Evolutionary conservation across 148 eudicot genomes (phyloP), one percentile per base, ranked within the genome.

Genomic region (Diospyros kaki): DNA sequence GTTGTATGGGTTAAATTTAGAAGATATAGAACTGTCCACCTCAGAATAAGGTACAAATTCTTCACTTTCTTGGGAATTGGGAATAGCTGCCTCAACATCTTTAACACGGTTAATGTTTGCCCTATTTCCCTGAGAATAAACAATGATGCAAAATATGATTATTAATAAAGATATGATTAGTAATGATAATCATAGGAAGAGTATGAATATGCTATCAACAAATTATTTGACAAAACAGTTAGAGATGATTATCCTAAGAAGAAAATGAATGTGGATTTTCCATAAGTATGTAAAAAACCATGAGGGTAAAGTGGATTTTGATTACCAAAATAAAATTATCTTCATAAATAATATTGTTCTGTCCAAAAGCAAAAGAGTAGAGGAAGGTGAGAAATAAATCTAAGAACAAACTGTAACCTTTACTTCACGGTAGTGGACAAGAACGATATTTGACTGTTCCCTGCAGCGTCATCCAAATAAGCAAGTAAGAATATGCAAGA

Each of bases 401-500:
- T 48, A 64, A 39, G 14, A 66, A 28, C 4, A 64, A 61, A 55
- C 18, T 76, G 56, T 73, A 58, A 86, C 92, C 87, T 87, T 84
- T 59, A 89, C 92, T 82, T 86, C 92, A 75, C 83, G 86, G 83
- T 89, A 89, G 83, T 89, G 92, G 69, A 89, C 92, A 71, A 89
- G 88, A 77, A 89, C 92, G 62, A 89, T 86, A 81, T 89, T 84
- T 46, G 88, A 86, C 58, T 73, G 81, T 73, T 83, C 90, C 88
- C 92, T 89, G 92, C 40, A 76, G 68, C 76, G 66, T 68, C 38
- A 68, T 51, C 64, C 75, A 69, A 17, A 80, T 69, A 45, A 28
- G 73, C 64, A 65, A 67, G 55, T 77, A 14, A 77, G 73, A 75
- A 67, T 72, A 48, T 14, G 12, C 54, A 72, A 48, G 28, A 2